Base-by-base conservation (phyloP, 179 eudicot genomes). In the Heliamphora pulchella region DNA sequence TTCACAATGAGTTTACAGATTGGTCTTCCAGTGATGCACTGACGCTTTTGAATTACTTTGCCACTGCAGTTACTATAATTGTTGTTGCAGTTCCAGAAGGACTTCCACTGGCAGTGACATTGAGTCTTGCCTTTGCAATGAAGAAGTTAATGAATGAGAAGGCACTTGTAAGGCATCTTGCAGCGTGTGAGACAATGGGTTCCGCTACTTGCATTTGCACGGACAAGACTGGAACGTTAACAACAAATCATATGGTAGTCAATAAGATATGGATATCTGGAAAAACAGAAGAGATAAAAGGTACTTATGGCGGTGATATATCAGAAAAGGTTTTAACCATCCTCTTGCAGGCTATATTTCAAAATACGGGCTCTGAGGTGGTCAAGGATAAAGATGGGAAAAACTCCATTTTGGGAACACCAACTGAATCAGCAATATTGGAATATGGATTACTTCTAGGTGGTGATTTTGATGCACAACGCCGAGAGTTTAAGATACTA, bases 171-270 rank as follows among this genome's bases (percentile, higher is more conserved):
- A 69, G 41, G 50, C 50, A 69, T 43, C 73, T 69, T 46, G 41
- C 73, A 1, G 41, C 73, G 14, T 69, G 73, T 69, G 73, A 69
- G 11, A 20, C 68, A 18, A 69, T 69, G 73, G 73, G 43, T 69
- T 43, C 50, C 44, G 73, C 41, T 69, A 43, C 18, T 9, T 43
- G 73, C 13, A 69, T 69, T 14, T 69, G 73, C 73, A 69, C 73
- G 14, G 68, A 66, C 10, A 66, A 66, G 17, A 66, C 71, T 8
- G 71, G 71, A 11, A 66, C 71, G 2, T 46, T 69, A 44, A 69
- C 51, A 1, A 69, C 53, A 43, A 69, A 43, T 53, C 73, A 8
- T 15, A 69, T 43, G 50, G 73, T 44, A 20, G 73, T 69, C 8
- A 20, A 69, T 44, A 43, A 15, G 73, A 18, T 69, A 22, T 63